A percentile compares a stretch with the other conserved stretches of the same genome.
phyloP scores from a whole-genome alignment of 2,329 filamentous ascomycete species.

The Pseudogymnoascus sp. region DNA sequence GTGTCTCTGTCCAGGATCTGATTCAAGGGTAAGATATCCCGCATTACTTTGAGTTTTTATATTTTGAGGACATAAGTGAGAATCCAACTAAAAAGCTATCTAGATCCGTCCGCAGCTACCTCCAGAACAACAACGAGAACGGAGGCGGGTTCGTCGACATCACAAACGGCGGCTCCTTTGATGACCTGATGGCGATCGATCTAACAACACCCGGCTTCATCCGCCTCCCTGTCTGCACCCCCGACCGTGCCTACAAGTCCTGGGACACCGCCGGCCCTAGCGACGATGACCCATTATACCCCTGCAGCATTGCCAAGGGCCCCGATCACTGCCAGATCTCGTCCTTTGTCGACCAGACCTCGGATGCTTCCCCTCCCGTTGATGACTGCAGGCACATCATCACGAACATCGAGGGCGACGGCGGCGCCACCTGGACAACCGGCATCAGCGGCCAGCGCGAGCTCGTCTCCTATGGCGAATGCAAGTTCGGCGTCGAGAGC shows the following conservation, averaged over 20 bases:
- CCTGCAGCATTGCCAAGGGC: conserved; percentile 28
- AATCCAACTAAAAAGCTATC: conserved; percentile 1
- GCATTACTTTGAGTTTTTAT: background rate
- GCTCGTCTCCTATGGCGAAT: conserved; percentile 25
- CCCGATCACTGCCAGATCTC: conserved; percentile 26
- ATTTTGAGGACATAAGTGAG: background rate
- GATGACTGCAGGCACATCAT: conserved; percentile 31
- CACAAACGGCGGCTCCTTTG: conserved; percentile 42
- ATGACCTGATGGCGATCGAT: conserved; percentile 32
- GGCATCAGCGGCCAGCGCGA: conserved; percentile 18
- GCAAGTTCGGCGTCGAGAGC: conserved; percentile 29
- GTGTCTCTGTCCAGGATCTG: conserved; percentile 23
- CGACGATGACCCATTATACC: conserved; percentile 21
- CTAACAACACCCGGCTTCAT: conserved; percentile 32
- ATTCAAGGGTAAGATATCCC: conserved; percentile 13
- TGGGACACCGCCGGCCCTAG: conserved; percentile 25
- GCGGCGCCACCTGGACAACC: conserved; percentile 14
- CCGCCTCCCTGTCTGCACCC: conserved; percentile 33
- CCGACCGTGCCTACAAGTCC: conserved; percentile 27
- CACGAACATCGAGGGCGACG: conserved; percentile 27
- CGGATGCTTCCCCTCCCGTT: conserved; percentile 28
- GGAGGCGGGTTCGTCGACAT: conserved; percentile 22
- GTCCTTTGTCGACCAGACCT: conserved; percentile 30
- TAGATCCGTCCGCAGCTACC: conserved; percentile 24
- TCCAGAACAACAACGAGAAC: conserved; percentile 29